These are phyloP conservation scores for Sclerotinia nivalis DNA, from an alignment of 2,329 filamentous ascomycete species.

Conservation along the genomic window DNA sequence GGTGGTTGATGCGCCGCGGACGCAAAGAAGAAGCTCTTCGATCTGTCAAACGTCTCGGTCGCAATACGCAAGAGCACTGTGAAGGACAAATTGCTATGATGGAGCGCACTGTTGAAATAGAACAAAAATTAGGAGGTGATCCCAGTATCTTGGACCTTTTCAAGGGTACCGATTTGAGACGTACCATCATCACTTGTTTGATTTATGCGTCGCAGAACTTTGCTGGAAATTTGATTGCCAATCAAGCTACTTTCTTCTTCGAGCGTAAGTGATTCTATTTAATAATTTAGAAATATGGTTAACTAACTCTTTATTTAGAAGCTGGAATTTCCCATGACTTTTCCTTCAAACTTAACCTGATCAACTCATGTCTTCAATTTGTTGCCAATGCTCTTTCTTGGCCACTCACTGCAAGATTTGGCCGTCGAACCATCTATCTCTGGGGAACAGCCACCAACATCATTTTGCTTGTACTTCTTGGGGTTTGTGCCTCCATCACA, in stretches of 20 bases:
- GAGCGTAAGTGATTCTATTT: slow-evolving; percentile 33
- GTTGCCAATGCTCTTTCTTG: slow-evolving; percentile 67
- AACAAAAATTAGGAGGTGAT: slow-evolving; percentile 48
- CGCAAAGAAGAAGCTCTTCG: slow-evolving; percentile 47
- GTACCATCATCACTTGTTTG: slow-evolving; percentile 58
- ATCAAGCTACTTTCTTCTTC: slow-evolving; percentile 64
- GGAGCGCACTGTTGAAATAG: slow-evolving; percentile 57
- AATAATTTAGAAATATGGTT: slow-evolving; percentile 26
- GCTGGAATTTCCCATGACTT: slow-evolving; percentile 57
- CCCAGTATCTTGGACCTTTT: slow-evolving; percentile 54
- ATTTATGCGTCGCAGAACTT: slow-evolving; percentile 62
- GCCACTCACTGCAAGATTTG: slow-evolving; percentile 64
- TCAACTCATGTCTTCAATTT: slow-evolving; percentile 62
- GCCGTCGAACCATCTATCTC: slow-evolving; percentile 64
- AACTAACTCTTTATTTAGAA: slow-evolving; percentile 49
- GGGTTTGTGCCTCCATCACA: slow-evolving; percentile 57
- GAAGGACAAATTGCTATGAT: slow-evolving; percentile 57
- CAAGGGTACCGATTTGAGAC: slow-evolving; percentile 55
- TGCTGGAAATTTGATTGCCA: slow-evolving; percentile 63
- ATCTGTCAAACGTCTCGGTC: slow-evolving; percentile 41
- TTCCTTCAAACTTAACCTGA: slow-evolving; percentile 63
- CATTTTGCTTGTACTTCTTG: slow-evolving; percentile 56
- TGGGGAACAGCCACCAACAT: slow-evolving; percentile 58
- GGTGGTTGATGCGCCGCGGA: slow-evolving; percentile 51
- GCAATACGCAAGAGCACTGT: slow-evolving; percentile 48